Conservation (phyloP, 495 filamentous ascomycete species). For the Barbatosphaeria neglecta region DNA sequence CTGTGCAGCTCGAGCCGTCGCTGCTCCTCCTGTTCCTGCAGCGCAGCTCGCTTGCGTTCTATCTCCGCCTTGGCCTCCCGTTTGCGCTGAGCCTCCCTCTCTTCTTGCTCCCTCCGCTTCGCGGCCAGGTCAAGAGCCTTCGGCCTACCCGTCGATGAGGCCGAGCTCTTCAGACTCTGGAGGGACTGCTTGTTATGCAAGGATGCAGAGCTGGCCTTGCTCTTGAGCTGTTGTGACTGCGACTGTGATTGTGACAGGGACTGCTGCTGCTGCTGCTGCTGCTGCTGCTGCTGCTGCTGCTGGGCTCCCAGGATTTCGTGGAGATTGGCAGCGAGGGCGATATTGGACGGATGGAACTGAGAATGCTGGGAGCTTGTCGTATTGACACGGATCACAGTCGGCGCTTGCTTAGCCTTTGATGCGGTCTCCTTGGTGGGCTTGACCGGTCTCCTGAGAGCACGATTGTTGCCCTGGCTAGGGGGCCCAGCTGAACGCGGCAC, state of each 20-base stretch:
- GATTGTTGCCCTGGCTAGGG: conserved; percentile 39
- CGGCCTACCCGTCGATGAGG: conserved; percentile 45
- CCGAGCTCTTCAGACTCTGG: conserved; percentile 58
- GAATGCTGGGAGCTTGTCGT: conserved; percentile 52
- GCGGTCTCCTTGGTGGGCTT: conserved; percentile 59
- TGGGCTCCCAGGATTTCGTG: conserved; percentile 47
- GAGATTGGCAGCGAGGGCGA: conserved; percentile 42
- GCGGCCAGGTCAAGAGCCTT: conserved; percentile 57
- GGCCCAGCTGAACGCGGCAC: conserved; percentile 36
- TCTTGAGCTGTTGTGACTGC: conserved; percentile 40
- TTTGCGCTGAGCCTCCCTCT: conserved; percentile 64
- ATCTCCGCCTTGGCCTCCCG: conserved; percentile 65
- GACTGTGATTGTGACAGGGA: too few relatives aligned
- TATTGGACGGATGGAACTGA: conserved; percentile 48
- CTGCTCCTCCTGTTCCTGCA: conserved; percentile 47
- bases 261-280: conserved; percentile 31
- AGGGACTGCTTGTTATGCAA: conserved; percentile 52
- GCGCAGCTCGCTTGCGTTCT: conserved; percentile 60
- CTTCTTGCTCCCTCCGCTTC: conserved; percentile 69
- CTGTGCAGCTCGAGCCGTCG: conserved; percentile 37
- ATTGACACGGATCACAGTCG: conserved; percentile 69
- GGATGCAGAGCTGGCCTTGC: conserved; percentile 57
- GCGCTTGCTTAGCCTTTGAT: conserved; percentile 58
- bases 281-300: conserved; percentile 33
- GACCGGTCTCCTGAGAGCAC: conserved; percentile 44